Conservation (phyloP, 306 rosid genomes). For the Gastrolobium villosum region DNA sequence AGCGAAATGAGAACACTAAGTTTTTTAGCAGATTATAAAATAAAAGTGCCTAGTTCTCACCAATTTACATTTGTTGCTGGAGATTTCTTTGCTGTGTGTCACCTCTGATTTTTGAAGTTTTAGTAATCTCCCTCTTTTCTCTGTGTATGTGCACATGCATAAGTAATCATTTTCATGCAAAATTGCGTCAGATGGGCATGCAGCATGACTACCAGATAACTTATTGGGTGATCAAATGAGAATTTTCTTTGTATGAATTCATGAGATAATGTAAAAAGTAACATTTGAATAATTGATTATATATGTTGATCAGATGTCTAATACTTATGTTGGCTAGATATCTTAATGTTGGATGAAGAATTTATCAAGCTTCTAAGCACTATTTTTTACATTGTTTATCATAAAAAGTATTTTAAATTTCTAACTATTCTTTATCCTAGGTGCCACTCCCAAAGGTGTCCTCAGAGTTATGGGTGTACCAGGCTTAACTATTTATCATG, state of each 20-base stretch:
- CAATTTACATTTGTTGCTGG: constrained; percentile 16
- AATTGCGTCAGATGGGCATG: background rate
- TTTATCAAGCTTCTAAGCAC: constrained; percentile 21
- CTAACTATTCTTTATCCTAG: constrained; percentile 52
- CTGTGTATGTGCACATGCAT: background rate
- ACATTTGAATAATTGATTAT: constrained; percentile 6
- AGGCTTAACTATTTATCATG: constrained; percentile 96
- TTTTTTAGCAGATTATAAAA: background rate
- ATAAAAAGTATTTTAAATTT: constrained; percentile 34
- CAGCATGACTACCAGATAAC: background rate
- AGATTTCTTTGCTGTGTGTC: background rate
- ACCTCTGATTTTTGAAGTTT: background rate
- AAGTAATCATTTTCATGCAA: background rate
- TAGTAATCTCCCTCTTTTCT: background rate
- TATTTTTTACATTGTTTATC: constrained; percentile 31
- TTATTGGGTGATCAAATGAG: background rate
- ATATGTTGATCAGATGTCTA: constrained; percentile 37
- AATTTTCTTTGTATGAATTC: background rate
- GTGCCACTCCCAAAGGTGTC: constrained; percentile 99
- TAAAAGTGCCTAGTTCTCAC: constrained; percentile 1
- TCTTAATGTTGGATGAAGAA: constrained; percentile 36
- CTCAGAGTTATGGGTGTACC: constrained; percentile 98
- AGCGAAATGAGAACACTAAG: background rate
- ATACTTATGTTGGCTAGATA: constrained; percentile 39
- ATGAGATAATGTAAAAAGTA: constrained; percentile 13